Percentiles rank a stretch among this genome's conserved stretches.
Evolutionary conservation across 1,284 basidiomycete species (phyloP).

Genomic region (Flammula alnicola): DNA sequence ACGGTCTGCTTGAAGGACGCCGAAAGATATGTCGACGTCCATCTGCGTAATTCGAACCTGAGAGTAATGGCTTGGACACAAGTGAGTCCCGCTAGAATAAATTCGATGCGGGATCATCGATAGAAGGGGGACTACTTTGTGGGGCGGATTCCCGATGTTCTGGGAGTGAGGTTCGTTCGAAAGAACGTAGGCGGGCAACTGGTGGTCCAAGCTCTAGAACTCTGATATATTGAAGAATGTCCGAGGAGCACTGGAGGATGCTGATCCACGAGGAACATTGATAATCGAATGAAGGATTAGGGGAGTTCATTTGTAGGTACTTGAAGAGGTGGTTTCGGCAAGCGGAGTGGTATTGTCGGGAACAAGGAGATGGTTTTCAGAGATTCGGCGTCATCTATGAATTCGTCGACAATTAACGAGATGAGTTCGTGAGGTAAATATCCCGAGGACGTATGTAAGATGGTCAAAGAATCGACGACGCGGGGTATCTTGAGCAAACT

Average conservation of each 20-base stretch:
- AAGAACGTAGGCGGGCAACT: slow-evolving; percentile 11
- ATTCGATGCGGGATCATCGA: slow-evolving; percentile 13
- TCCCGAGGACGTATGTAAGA: slow-evolving; percentile 5
- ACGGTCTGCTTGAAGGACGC: slow-evolving; percentile 10
- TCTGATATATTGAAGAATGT: slow-evolving; percentile 14
- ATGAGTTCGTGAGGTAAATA: slow-evolving; percentile 18
- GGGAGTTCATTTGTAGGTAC: slow-evolving; percentile 12
- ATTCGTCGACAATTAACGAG: slow-evolving; percentile 16
- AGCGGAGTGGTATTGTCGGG: slow-evolving; percentile 12
- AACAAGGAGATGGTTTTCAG: slow-evolving; percentile 15
- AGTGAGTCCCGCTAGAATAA: slow-evolving; percentile 8
- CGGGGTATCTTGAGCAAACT: too few relatives aligned
- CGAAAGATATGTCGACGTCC: slow-evolving; percentile 14
- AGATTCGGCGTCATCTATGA: slow-evolving; percentile 8
- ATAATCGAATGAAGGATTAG: slow-evolving; percentile 16
- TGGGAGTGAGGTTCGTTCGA: background rate
- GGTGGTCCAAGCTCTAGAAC: slow-evolving; percentile 21
- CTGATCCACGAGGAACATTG: slow-evolving; percentile 14
- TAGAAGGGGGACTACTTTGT: slow-evolving; percentile 10
- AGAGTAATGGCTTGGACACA: slow-evolving; percentile 12
- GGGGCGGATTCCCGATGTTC: background rate
- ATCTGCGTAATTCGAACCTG: slow-evolving; percentile 19
- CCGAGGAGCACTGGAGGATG: slow-evolving; percentile 6
- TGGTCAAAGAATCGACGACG: background rate
- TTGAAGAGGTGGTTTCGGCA: slow-evolving; percentile 20